Evolutionary conservation across 257 asterid genomes (phyloP).

Genomic region (Solanum piurae): DNA sequence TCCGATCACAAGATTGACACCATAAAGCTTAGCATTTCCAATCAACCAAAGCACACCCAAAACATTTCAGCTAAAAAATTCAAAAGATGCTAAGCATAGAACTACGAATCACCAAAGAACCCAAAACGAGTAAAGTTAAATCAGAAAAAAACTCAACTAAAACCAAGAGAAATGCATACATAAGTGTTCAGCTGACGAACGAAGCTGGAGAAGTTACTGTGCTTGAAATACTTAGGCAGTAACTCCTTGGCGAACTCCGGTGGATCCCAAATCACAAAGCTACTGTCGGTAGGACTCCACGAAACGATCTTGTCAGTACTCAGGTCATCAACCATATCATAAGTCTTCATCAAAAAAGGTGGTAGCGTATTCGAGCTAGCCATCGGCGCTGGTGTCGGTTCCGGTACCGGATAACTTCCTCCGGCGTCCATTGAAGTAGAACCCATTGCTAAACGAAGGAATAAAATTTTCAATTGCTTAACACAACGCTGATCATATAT

Average conservation of each 20-base stretch:
- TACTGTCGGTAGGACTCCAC: slow-evolving; percentile 59
- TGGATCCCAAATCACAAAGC: slow-evolving; percentile 77
- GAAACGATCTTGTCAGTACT: slow-evolving; percentile 57
- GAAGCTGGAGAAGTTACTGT: slow-evolving; percentile 75
- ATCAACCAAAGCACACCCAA: neutral
- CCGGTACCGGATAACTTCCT: neutral
- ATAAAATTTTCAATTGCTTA: neutral
- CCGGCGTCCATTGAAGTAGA: slow-evolving; percentile 6
- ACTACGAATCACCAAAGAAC: neutral
- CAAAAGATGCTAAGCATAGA: neutral
- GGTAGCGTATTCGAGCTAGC: slow-evolving; percentile 51
- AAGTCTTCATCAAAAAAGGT: slow-evolving; percentile 70
- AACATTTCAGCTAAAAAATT: neutral
- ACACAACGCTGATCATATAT: neutral
- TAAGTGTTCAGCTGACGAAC: slow-evolving; percentile 46
- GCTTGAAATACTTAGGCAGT: slow-evolving; percentile 73
- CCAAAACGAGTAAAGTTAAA: neutral
- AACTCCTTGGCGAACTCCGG: slow-evolving; percentile 56
- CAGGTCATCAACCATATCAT: slow-evolving; percentile 82
- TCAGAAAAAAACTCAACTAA: neutral
- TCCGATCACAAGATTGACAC: neutral
- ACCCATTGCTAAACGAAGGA: neutral
- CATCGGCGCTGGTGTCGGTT: slow-evolving; percentile 38
- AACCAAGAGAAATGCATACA: slow-evolving; percentile 6
- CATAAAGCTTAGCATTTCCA: neutral